Evolutionary conservation across 1,284 basidiomycete species (phyloP), one percentile per base, ranked within the genome.

Genomic region (Leccinum fallax): DNA sequence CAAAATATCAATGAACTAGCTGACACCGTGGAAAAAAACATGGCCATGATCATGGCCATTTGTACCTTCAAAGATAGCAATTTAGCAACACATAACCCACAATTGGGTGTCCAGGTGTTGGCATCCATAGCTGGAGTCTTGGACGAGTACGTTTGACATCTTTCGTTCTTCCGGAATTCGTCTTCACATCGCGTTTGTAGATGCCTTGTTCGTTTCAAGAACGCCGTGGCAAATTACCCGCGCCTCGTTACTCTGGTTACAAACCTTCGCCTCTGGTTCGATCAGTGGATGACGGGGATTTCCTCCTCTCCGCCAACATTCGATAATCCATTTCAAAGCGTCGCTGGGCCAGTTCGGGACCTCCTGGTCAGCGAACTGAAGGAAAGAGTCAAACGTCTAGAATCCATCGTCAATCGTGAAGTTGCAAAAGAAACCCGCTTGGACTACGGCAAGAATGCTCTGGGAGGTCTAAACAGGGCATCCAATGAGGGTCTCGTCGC

Each of bases 151-250:
- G 83, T 71, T 5, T 4, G 1, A 21, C 48, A 7, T 55, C 21
- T 9, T 13, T 6, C 8, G 52, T n/a, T 1, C 26, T 40, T 8
- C 0, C 13, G 34, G 40, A 15, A 5, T 15, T 30, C 2, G 0
- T 46, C 4, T 26, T 61, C 1, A 62, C 19, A 3, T 32, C 2
- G 3, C 5, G 48, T 32, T 34, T 5, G 2, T 11, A 90, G 88
- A 65, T 86, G 81, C 57, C 68, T 89, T 19, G 80, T 80, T 0
- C 84, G 86, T 1, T 89, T 87, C 76, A 88, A 87, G 69, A 80
- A 83, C 30, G 81, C 81, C 0, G 70, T 81, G 1, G 76, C 77
- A 0, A 77, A 71, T n/a, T 78, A 87, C 59, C 83, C 84, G 0
- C 67, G 75, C n/a, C 66, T 89, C 2, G 69, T 68, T 2, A 57